Conservation (phyloP, 2,329 filamentous ascomycete species). For the Xylariaceae sp. region DNA sequence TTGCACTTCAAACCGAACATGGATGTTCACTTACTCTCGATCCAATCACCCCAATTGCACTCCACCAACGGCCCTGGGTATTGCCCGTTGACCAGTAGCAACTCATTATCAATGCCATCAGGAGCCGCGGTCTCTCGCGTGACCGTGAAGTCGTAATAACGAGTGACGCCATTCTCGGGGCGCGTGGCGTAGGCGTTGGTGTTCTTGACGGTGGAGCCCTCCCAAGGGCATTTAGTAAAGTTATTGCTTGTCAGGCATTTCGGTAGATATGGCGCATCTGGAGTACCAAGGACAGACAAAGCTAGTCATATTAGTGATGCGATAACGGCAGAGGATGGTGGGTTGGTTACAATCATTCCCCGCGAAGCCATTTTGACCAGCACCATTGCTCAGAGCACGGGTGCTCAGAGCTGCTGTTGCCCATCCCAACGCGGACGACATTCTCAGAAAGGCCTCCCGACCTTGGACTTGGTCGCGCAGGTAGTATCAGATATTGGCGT, state of each 20-base stretch:
- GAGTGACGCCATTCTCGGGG: constrained; percentile 9
- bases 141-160: constrained; percentile 23
- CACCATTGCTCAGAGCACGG: neutral
- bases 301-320: constrained; percentile 1
- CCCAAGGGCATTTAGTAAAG: constrained; percentile 1
- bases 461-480: no score
- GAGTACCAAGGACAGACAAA: constrained; percentile 2
- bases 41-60: constrained; percentile 37
- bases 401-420: neutral
- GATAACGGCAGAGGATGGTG: neutral
- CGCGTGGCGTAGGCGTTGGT: constrained; percentile 1
- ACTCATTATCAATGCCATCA: constrained; percentile 39
- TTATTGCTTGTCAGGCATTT: neutral
- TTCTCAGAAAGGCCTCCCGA: no score
- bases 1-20: neutral
- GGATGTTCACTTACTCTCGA: constrained; percentile 25
- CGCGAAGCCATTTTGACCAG: neutral
- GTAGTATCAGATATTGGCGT: no score
- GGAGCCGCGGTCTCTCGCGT: constrained; percentile 37
- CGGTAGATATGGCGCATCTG: constrained; percentile 1
- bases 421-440: neutral
- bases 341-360: neutral
- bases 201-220: neutral
- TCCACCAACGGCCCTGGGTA: constrained; percentile 50
- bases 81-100: constrained; percentile 47